Conservation (phyloP, 1,139 yeast genomes). For the Hyphopichia wangnamkhiaoensis region DNA sequence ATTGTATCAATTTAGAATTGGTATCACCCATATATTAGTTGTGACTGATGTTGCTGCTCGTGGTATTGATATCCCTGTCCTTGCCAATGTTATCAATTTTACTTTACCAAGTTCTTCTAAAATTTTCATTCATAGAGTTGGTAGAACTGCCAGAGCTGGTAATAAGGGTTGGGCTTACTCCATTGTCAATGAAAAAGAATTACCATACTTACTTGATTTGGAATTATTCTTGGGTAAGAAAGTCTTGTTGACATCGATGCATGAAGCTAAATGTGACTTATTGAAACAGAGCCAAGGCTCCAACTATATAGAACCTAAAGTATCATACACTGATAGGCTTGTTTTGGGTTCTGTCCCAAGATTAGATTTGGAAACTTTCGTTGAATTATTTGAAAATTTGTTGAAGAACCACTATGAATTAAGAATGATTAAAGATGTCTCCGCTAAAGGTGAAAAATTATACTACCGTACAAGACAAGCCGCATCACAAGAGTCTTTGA, state of each 20-base stretch:
- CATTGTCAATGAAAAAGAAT: constrained; percentile 77
- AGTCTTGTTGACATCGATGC: constrained; percentile 68
- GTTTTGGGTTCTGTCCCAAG: constrained; percentile 87
- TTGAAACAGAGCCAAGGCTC: constrained; percentile 46
- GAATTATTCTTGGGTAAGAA: constrained; percentile 89
- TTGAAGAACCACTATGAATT: constrained; percentile 71
- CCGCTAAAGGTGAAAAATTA: constrained; percentile 83
- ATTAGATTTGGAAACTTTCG: constrained; percentile 62
- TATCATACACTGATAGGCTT: constrained; percentile 73
- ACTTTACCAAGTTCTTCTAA: constrained; percentile 91
- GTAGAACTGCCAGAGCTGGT: constrained; percentile 99
- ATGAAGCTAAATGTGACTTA: constrained; percentile 58
- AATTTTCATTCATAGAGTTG: constrained; percentile 94
- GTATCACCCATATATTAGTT: constrained; percentile 78
- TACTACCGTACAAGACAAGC: constrained; percentile 83
- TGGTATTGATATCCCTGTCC: constrained; percentile 97
- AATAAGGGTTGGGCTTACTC: constrained; percentile 98
- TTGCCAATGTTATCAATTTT: constrained; percentile 91
- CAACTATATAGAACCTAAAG: constrained; percentile 49
- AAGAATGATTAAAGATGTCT: constrained; percentile 63
- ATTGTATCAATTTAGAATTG: constrained; percentile 78
- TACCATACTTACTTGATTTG: constrained; percentile 87
- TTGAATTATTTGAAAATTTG: constrained; percentile 69
- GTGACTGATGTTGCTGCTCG: constrained; percentile 99
- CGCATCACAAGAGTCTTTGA: constrained; percentile 82